Conservation (phyloP, 1,284 basidiomycete genomes). For the Omphalotus olearius region DNA sequence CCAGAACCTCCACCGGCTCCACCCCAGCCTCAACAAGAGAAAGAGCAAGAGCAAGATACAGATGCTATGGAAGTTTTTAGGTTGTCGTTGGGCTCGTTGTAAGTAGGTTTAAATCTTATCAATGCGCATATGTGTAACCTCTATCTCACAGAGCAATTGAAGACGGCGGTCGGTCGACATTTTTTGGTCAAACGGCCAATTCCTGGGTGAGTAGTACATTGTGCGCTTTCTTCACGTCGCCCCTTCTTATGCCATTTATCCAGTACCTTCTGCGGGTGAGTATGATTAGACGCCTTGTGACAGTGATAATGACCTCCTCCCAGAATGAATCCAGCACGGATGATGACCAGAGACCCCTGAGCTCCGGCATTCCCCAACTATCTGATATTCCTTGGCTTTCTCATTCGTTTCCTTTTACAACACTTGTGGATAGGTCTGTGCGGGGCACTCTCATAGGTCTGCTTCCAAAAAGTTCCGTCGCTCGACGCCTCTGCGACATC, state of each 20-base stretch:
- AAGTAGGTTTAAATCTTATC: slow-evolving; percentile 17
- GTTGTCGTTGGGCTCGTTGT: slow-evolving; percentile 52
- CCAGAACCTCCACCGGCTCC: slow-evolving; percentile 27
- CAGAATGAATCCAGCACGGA: too few relatives aligned
- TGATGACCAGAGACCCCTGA: not conserved
- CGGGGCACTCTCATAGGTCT: slow-evolving; percentile 36
- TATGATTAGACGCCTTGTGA: not conserved
- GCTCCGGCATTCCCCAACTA: slow-evolving; percentile 31
- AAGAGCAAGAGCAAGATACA: slow-evolving; percentile 35
- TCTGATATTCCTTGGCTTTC: slow-evolving; percentile 55
- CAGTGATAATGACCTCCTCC: too few relatives aligned
- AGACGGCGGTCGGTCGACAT: slow-evolving; percentile 54
- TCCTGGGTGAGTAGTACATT: slow-evolving; percentile 53
- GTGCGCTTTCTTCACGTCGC: slow-evolving; percentile 7
- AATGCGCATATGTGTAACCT: not conserved
- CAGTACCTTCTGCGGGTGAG: slow-evolving; percentile 35
- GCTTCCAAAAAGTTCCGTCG: slow-evolving; percentile 42
- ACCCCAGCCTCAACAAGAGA: slow-evolving; percentile 34
- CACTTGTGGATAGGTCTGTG: slow-evolving; percentile 40
- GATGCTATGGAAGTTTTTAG: slow-evolving; percentile 38
- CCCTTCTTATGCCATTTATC: not conserved
- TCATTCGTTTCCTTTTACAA: slow-evolving; percentile 54
- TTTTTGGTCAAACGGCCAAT: slow-evolving; percentile 62
- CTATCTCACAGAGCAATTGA: slow-evolving; percentile 46
- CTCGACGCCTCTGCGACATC: slow-evolving; percentile 40